Conservation (phyloP, 768 basidiomycete genomes). For the Auricularia auricula-judae region DNA sequence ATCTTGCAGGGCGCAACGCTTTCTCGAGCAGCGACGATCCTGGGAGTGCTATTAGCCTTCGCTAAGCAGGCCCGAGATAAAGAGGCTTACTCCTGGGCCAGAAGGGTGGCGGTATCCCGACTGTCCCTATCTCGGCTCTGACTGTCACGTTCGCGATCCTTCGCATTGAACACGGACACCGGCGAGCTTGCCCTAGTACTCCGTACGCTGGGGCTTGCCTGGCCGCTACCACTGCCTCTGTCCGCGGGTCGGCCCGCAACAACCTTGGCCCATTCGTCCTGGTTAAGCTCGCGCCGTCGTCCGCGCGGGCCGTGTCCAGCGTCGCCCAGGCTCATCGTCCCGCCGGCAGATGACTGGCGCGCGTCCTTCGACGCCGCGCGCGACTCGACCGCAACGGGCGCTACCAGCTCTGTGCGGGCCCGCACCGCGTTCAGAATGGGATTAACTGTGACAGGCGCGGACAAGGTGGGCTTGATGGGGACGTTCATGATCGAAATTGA, state of each 20-base stretch:
- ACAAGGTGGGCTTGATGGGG: not conserved
- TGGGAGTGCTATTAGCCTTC: conserved; percentile 18
- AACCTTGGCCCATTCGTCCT: not conserved
- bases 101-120: conserved; percentile 31
- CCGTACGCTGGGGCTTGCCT: conserved; percentile 4
- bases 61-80: not conserved
- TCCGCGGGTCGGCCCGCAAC: not conserved
- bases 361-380: not conserved
- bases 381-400: not conserved
- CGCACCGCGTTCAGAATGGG: not conserved
- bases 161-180: conserved; percentile 22
- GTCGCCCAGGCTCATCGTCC: not conserved
- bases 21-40: conserved; percentile 62
- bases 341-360: not conserved
- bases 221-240: conserved; percentile 4
- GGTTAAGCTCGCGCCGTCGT: not conserved
- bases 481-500: not conserved
- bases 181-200: conserved; percentile 6
- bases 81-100: conserved; percentile 63
- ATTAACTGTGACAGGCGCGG: not conserved
- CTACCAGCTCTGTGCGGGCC: not conserved
- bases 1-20: conserved; percentile 58
- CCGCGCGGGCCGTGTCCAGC: not conserved
- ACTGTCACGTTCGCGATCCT: conserved; percentile 32
- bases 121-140: conserved; percentile 19